Conservation (phyloP, 441 rosid species). For the Erodium chrysanthum region DNA sequence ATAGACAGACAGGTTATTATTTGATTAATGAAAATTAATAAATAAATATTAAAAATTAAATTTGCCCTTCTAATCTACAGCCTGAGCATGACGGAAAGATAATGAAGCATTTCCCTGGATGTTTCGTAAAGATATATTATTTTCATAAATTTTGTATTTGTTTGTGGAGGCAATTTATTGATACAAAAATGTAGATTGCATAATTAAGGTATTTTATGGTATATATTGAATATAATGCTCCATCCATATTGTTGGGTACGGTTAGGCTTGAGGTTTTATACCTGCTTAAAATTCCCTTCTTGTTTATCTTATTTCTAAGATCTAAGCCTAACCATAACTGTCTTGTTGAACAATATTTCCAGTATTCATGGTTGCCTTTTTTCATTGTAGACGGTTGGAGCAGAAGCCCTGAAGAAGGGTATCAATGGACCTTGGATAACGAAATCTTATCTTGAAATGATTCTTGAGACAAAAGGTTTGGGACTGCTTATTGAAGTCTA, state of each 20-base stretch:
- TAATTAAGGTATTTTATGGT: neutral
- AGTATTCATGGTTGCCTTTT: slow-evolving; percentile 24
- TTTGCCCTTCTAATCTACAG: neutral
- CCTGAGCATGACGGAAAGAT: neutral
- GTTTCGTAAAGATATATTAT: neutral
- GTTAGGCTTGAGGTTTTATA: slow-evolving; percentile 5
- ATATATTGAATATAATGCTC: neutral
- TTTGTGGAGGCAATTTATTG: neutral
- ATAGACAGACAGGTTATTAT: neutral
- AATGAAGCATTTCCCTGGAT: neutral
- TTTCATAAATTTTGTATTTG: neutral
- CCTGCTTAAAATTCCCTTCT: neutral
- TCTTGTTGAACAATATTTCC: slow-evolving; percentile 14
- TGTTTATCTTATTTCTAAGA: neutral
- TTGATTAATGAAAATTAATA: neutral
- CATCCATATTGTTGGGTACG: neutral
- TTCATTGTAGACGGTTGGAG: slow-evolving; percentile 73
- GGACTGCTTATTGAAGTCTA: slow-evolving; percentile 13
- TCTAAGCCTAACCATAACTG: neutral
- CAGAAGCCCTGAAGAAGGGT: slow-evolving; percentile 75
- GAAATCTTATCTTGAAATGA: slow-evolving; percentile 88
- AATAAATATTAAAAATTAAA: neutral
- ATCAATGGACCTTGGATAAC: slow-evolving; percentile 86
- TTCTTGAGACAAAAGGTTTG: slow-evolving; percentile 86
- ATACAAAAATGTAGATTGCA: neutral